Conservation (phyloP, 768 basidiomycete species). For the Suillus plorans region DNA sequence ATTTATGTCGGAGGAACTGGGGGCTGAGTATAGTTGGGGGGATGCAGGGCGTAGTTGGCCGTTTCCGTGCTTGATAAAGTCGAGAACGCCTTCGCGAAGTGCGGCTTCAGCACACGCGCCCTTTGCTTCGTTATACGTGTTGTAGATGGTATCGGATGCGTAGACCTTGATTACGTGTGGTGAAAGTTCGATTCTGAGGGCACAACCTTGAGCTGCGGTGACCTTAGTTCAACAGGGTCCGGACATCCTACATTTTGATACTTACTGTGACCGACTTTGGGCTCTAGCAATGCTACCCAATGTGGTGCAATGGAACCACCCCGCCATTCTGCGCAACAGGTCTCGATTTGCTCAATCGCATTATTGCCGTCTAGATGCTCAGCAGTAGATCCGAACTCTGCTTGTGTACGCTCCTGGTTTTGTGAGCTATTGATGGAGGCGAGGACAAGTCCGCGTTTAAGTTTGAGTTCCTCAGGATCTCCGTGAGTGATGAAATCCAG, state of each 20-base stretch:
- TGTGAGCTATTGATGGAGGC: conserved; percentile 28
- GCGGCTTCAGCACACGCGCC: conserved; percentile 55
- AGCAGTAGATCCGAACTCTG: not conserved
- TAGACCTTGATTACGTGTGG: conserved; percentile 49
- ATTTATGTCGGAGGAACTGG: conserved; percentile 9
- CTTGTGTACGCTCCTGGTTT: conserved; percentile 9
- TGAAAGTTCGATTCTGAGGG: conserved; percentile 54
- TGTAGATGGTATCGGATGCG: conserved; percentile 46
- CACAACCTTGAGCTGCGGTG: conserved; percentile 51
- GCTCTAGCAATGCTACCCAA: conserved; percentile 52
- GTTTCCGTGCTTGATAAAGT: conserved; percentile 57
- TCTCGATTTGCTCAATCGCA: conserved; percentile 46
- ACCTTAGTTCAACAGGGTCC: conserved; percentile 2
- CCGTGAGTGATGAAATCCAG: conserved; percentile 55
- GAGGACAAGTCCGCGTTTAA: conserved; percentile 34
- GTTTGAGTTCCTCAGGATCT: conserved; percentile 37
- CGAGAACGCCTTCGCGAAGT: conserved; percentile 50
- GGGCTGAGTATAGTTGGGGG: conserved; percentile 10
- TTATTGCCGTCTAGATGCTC: conserved; percentile 9
- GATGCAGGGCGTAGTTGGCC: conserved; percentile 44
- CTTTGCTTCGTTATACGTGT: conserved; percentile 45
- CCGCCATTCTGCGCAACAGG: conserved; percentile 55
- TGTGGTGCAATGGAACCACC: conserved; percentile 48
- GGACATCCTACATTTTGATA: conserved; percentile 3
- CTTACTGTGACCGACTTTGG: conserved; percentile 45